Evolutionary conservation across 352 stramenopile species (phyloP).

Genomic region (Phytophthora cactorum): DNA sequence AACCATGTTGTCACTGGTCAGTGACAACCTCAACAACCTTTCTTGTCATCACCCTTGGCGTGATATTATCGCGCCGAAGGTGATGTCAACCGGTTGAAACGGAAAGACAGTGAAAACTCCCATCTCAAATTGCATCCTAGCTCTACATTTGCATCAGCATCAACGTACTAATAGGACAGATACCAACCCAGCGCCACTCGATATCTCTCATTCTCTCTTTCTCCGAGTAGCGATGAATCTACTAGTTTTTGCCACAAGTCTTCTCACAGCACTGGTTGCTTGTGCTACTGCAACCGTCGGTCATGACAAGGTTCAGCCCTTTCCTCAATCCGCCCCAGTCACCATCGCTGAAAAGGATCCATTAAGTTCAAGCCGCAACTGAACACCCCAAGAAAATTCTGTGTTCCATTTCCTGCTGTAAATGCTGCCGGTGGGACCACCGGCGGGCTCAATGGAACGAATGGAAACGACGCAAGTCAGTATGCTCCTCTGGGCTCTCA

Average conservation of each 20-base stretch:
- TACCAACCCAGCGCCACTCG: too few species aligned
- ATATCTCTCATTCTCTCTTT: neutral
- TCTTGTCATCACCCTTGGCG: too few species aligned
- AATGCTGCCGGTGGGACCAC: slow-evolving; percentile 1
- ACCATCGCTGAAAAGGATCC: too few species aligned
- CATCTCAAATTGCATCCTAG: too few species aligned
- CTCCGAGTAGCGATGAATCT: slow-evolving; percentile 1
- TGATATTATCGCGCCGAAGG: too few species aligned
- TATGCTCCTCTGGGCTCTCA: slow-evolving; percentile 10
- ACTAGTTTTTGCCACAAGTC: neutral
- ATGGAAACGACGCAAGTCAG: slow-evolving; percentile 7
- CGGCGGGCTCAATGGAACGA: neutral
- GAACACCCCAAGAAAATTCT: neutral
- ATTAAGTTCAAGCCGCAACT: neutral
- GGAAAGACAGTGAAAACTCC: too few species aligned
- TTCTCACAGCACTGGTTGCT: neutral
- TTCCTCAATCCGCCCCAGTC: too few species aligned
- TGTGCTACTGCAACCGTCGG: neutral
- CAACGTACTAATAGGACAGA: too few species aligned
- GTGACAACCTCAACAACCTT: too few species aligned
- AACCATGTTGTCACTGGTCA: too few species aligned
- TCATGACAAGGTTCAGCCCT: neutral
- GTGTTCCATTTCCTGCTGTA: neutral
- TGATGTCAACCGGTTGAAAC: too few species aligned
- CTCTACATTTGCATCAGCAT: too few species aligned